Percentiles rank a stretch among this genome's conserved stretches.
These are phyloP conservation scores for Bothia castanella DNA, from an alignment of 1,284 basidiomycete genomes.

Conservation along the genomic window DNA sequence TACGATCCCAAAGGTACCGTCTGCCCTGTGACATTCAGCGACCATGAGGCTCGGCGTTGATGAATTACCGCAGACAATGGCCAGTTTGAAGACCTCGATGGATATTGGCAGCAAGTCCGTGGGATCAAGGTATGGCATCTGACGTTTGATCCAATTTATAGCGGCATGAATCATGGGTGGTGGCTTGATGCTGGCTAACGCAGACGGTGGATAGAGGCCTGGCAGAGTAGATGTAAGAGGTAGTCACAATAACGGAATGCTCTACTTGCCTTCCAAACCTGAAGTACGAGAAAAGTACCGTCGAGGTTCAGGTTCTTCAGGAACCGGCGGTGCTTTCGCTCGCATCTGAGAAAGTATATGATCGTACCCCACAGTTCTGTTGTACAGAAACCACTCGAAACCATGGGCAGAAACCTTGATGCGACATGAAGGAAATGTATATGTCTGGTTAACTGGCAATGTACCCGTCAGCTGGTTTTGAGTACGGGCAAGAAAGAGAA, in stretches of 20 bases:
- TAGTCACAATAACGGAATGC: slow-evolving; percentile 11
- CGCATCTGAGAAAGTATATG: slow-evolving; percentile 76
- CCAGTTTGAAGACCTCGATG: slow-evolving; percentile 68
- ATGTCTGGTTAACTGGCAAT: slow-evolving; percentile 34
- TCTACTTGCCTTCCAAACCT: slow-evolving; percentile 27
- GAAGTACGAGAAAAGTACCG: slow-evolving; percentile 26
- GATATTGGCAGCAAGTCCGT: slow-evolving; percentile 81
- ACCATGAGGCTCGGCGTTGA: slow-evolving; percentile 81
- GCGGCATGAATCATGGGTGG: slow-evolving; percentile 46
- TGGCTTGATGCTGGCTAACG: slow-evolving; percentile 35
- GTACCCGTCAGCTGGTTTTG: slow-evolving; percentile 5
- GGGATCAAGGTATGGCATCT: slow-evolving; percentile 67
- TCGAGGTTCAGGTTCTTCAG: slow-evolving; percentile 17
- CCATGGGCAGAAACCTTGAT: slow-evolving; percentile 78
- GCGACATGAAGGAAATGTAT: slow-evolving; percentile 60
- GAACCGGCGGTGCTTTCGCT: slow-evolving; percentile 33
- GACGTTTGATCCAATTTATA: slow-evolving; percentile 50
- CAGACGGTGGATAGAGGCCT: slow-evolving; percentile 34
- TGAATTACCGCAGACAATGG: slow-evolving; percentile 77
- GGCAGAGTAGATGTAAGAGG: slow-evolving; percentile 13
- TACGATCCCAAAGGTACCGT: slow-evolving; percentile 76
- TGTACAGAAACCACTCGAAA: slow-evolving; percentile 88
- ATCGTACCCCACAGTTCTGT: slow-evolving; percentile 84
- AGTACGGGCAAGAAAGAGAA: neutral
- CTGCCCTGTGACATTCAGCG: slow-evolving; percentile 67